Evolutionary conservation across 2,329 filamentous ascomycete genomes (phyloP).

Genomic region (Eutypa lata): DNA sequence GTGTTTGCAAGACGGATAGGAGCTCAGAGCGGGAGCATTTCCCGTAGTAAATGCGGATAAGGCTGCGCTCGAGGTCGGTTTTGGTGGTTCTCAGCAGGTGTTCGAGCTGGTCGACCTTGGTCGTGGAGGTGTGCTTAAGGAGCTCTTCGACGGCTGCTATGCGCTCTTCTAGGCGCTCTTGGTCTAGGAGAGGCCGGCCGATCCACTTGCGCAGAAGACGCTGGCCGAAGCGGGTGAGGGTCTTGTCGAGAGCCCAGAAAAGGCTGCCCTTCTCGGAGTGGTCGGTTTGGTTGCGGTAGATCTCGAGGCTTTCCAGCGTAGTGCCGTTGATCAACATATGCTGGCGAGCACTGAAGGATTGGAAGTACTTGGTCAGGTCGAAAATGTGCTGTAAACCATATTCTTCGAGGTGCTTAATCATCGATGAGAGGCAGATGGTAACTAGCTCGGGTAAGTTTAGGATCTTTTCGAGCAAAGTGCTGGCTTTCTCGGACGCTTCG

Average conservation of each 20-base stretch:
- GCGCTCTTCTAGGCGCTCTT: slow-evolving; percentile 69
- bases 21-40: slow-evolving; percentile 91
- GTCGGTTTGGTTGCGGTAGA: slow-evolving; percentile 93
- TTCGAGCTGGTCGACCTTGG: slow-evolving; percentile 70
- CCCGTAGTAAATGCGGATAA: slow-evolving; percentile 96
- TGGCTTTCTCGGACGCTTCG: slow-evolving; percentile 43
- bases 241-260: slow-evolving; percentile 94
- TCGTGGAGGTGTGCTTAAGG: slow-evolving; percentile 62
- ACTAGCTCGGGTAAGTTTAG: slow-evolving; percentile 80
- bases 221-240: slow-evolving; percentile 83
- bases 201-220: slow-evolving; percentile 92
- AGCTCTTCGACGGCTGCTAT: slow-evolving; percentile 85
- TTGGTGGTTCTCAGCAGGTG: slow-evolving; percentile 67
- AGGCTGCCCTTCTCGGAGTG: slow-evolving; percentile 81
- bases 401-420: slow-evolving; percentile 90
- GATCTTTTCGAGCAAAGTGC: slow-evolving; percentile 77
- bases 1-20: slow-evolving; percentile 75
- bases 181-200: slow-evolving; percentile 81
- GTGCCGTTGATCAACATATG: slow-evolving; percentile 97
- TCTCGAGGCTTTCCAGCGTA: slow-evolving; percentile 87
- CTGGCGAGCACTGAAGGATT: slow-evolving; percentile 87
- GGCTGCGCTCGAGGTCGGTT: slow-evolving; percentile 83
- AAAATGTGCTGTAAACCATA: slow-evolving; percentile 96
- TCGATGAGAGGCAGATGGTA: slow-evolving; percentile 88
- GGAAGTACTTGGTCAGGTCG: slow-evolving; percentile 93